These are phyloP conservation scores for Phycomyces blakesleeanus DNA, from an alignment of 192 early-diverging fungal genomes.

Conservation along the genomic window DNA sequence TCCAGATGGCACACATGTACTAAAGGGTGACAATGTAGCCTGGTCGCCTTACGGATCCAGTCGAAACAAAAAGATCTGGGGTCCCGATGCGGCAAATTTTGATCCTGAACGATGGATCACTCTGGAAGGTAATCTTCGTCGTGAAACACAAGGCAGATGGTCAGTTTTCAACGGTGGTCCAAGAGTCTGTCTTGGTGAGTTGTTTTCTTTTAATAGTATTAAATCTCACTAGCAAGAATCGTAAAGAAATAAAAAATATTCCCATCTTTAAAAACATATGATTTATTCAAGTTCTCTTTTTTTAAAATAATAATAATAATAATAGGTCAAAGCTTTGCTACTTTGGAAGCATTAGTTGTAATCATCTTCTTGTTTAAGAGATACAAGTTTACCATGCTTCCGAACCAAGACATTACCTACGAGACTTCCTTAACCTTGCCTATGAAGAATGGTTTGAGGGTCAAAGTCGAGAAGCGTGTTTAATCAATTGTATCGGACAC, in stretches of 20 bases:
- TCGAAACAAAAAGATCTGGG: conserved; percentile 55
- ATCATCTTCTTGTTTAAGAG: conserved; percentile 35
- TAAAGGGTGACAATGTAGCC: conserved; percentile 44
- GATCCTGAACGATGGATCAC: conserved; percentile 64
- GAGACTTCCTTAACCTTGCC: conserved; percentile 23
- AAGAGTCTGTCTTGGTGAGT: conserved; percentile 21
- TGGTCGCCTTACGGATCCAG: conserved; percentile 56
- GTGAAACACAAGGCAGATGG: conserved; percentile 42
- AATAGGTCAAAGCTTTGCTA: conserved; percentile 42
- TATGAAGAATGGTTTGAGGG: conserved; percentile 29
- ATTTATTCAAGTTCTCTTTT: too few species aligned
- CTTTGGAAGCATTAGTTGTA: conserved; percentile 40
- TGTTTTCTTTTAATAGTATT: background rate
- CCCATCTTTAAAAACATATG: too few species aligned
- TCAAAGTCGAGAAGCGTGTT: conserved; percentile 17
- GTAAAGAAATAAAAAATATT: too few species aligned
- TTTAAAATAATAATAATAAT: too few species aligned
- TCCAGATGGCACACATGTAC: conserved; percentile 55
- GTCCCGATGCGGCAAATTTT: conserved; percentile 57
- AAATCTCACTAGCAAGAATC: too few species aligned
- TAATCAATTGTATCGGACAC: too few species aligned
- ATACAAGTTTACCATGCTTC: conserved; percentile 37
- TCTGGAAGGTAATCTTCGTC: conserved; percentile 26
- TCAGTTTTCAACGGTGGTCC: conserved; percentile 59
- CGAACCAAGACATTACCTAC: conserved; percentile 31